These are phyloP conservation scores for Phlegmacium glaucopus DNA, from an alignment of 768 basidiomycete genomes.

Conservation along the genomic window DNA sequence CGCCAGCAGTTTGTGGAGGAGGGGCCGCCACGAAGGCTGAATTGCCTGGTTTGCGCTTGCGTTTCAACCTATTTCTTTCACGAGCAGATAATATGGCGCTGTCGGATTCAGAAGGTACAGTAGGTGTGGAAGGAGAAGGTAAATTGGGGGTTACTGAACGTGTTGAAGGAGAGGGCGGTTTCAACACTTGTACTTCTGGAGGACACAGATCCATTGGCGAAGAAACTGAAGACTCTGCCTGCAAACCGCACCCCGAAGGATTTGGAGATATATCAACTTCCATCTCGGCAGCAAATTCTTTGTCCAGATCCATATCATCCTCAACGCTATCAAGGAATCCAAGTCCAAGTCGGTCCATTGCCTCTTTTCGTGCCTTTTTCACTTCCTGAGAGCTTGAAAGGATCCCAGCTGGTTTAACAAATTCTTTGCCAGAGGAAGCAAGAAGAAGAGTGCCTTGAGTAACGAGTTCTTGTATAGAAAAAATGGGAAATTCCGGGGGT, in stretches of 20 bases:
- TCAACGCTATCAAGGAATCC: constrained; percentile 79
- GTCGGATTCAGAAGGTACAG: constrained; percentile 43
- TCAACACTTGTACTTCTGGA: constrained; percentile 29
- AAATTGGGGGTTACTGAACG: constrained; percentile 48
- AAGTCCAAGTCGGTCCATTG: constrained; percentile 83
- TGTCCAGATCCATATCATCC: constrained; percentile 84
- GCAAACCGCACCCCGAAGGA: constrained; percentile 30
- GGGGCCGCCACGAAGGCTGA: constrained; percentile 76
- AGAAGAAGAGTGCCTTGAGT: constrained; percentile 76
- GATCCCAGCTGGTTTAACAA: constrained; percentile 68
- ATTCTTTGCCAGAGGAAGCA: constrained; percentile 94
- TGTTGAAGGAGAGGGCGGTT: constrained; percentile 39
- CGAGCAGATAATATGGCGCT: constrained; percentile 73
- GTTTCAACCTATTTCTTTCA: constrained; percentile 90
- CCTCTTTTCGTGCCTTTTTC: constrained; percentile 83
- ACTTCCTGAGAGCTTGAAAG: constrained; percentile 75
- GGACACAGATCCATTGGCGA: constrained; percentile 46
- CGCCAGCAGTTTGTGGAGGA: constrained; percentile 55
- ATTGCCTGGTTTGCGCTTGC: constrained; percentile 89
- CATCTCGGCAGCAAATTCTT: constrained; percentile 66
- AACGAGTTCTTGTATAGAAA: constrained; percentile 76
- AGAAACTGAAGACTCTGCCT: constrained; percentile 36
- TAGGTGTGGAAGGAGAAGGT: constrained; percentile 43
- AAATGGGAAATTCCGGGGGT: constrained; percentile 62
- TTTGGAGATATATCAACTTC: constrained; percentile 46